Evolutionary conservation across 163 green algal genomes (phyloP), one percentile per base, ranked within the genome.

Genomic region (Chlorella variabilis): DNA sequence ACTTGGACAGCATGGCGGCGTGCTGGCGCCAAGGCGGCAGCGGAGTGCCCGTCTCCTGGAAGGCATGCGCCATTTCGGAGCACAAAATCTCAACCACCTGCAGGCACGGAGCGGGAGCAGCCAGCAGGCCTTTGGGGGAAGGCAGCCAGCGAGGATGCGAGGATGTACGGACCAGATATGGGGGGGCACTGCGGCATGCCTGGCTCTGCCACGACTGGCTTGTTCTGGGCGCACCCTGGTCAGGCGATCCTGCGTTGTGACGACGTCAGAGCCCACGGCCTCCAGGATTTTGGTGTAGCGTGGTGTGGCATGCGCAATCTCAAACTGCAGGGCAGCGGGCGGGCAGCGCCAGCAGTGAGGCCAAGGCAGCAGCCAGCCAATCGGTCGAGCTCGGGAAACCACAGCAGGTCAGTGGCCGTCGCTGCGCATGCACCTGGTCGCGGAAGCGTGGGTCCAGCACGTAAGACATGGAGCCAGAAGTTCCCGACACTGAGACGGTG

Each of bases 21-120:
- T 71, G 49, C 61, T 82, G 84, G 33, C 90, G 82, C 90, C 90
- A 94, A n/a, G 90, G 90, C 8, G 90, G 90, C 67, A 93, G 70
- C 48, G 89, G 80, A 1, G 84, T 82, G 31, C 83, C 87, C 15
- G 54, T 78, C 27, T 78, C 75, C 0, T 36, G 25, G 41, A 94
- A 94, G 23, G 87, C 83, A 23, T 13, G 36, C 20, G 75, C 80
- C 81, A 94, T 90, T 71, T 93, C 90, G 6, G 58, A 45, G 59
- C 85, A 91, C 75, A 93, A 59, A 27, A 90, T 41, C 58, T 89
- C 88, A 33, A 91, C 85, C 38, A 89, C 59, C 78, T 82, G 76
- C 4, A 41, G n/a, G 29, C 8, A 25, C n/a, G n/a, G n/a, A n/a
- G n/a, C n/a, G n/a, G n/a, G n/a, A n/a, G n/a, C n/a, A n/a, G n/a